A percentile compares a stretch with the other conserved stretches of the same genome.
These are phyloP conservation scores for Penicillium frequentans DNA, from an alignment of 2,329 filamentous ascomycete species.

Conservation along the genomic window DNA sequence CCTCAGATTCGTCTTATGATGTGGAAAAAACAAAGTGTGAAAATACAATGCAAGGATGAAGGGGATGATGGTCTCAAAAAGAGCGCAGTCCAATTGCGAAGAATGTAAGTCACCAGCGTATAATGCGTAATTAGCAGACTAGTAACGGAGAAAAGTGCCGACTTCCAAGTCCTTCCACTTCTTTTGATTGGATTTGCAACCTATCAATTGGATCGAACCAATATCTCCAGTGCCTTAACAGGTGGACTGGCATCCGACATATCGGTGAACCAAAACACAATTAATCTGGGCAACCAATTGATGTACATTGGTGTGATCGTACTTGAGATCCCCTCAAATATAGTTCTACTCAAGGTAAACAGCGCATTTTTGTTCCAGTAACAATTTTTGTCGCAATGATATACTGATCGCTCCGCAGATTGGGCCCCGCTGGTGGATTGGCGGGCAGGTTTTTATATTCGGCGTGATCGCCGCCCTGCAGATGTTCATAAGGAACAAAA, in stretches of 20 bases:
- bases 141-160: conserved; percentile 38
- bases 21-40: not conserved
- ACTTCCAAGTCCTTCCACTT: conserved; percentile 50
- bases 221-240: conserved; percentile 53
- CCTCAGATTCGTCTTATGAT: not conserved
- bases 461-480: conserved; percentile 50
- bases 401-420: conserved; percentile 26
- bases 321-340: conserved; percentile 54
- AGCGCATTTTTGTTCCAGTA: not conserved
- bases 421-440: conserved; percentile 52
- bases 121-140: not conserved
- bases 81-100: not conserved
- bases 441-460: conserved; percentile 51
- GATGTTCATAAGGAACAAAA: conserved; percentile 43
- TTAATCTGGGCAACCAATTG: conserved; percentile 56
- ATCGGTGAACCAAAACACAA: conserved; percentile 45
- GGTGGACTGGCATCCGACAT: conserved; percentile 49
- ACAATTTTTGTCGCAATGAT: not conserved
- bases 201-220: conserved; percentile 56
- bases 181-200: conserved; percentile 53
- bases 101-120: not conserved
- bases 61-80: no score
- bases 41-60: not conserved
- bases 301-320: conserved; percentile 55
- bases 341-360: conserved; percentile 31